Base-by-base conservation (phyloP, 2,329 filamentous ascomycete species). In the Pseudonectria buxi region DNA sequence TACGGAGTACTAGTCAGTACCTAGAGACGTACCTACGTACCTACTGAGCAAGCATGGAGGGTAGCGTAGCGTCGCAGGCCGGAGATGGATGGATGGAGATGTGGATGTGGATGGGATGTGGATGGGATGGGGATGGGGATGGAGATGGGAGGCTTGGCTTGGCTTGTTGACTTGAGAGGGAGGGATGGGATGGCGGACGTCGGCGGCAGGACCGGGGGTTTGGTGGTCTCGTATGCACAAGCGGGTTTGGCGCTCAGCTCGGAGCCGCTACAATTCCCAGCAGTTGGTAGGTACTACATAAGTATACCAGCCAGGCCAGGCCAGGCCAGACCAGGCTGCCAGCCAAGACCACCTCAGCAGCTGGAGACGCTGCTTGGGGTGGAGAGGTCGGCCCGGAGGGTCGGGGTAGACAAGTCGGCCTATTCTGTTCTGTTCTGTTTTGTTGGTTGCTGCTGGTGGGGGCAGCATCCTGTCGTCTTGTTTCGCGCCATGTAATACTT, bases 191-290 rank as follows among this genome's bases (percentile, higher is more conserved):
- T 45, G 44, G 48, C 50, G 41, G 48, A 50, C 41, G 47, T 53
- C 46, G 47, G 50, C 50, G 50, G 43, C 37, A 50, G 41, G 34
- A 49, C 47, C 49, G 49, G 48, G 49, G 48, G 44, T n/a, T 41
- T 30, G 41, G 25, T 30, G 29, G 33, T 27, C 28, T 33, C 30
- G 39, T 37, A 33, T 39, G 46, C 46, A 43, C 50, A 56, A 54
- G 52, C 51, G 53, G 53, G 47, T 55, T 56, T 53, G 53, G 51
- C 53, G 53, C 53, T 56, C 51, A 56, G 49, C 53, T 56, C 37
- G 40, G 49, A 31, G 38, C 46, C 40, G 44, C 44, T 49, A n/a
- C n/a, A n/a, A n/a, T n/a, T n/a, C n/a, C 42, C 37, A 31, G 29
- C 39, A 40, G 33, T 34, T n/a, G n/a, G n/a, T n/a, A 39, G 38